phyloP scores from a whole-genome alignment of 2,329 filamentous ascomycete species.

The Pseudogymnoascus sp. region DNA sequence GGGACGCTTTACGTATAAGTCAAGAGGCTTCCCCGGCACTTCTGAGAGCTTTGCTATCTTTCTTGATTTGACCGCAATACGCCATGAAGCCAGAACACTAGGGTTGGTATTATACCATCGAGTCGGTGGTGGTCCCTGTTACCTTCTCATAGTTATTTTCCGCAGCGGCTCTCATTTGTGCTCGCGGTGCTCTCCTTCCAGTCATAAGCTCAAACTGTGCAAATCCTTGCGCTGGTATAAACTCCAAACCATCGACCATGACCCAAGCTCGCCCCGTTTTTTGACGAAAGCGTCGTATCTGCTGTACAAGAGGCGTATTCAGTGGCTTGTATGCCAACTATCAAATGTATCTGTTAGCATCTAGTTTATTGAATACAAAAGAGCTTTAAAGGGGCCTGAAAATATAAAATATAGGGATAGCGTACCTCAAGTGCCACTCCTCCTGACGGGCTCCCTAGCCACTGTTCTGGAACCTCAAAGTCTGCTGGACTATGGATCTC shows the following conservation, averaged over 20 bases:
- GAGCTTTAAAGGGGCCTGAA: neutral
- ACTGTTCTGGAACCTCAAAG: slow-evolving; percentile 59
- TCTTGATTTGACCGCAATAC: slow-evolving; percentile 30
- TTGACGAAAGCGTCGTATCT: slow-evolving; percentile 42
- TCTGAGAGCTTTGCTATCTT: slow-evolving; percentile 54
- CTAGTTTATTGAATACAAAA: neutral
- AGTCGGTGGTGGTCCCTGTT: neutral
- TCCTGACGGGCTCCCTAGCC: slow-evolving; percentile 64
- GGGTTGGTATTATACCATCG: neutral
- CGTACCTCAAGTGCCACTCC: slow-evolving; percentile 60
- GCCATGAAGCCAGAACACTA: neutral
- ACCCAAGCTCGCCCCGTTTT: slow-evolving; percentile 57
- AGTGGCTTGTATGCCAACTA: slow-evolving; percentile 62
- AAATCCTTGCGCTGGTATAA: slow-evolving; percentile 70
- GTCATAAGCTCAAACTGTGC: slow-evolving; percentile 78
- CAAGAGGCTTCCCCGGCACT: slow-evolving; percentile 30
- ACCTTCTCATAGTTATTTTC: slow-evolving; percentile 8
- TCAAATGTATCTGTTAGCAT: neutral
- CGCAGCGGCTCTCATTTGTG: slow-evolving; percentile 49
- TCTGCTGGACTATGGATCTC: slow-evolving; percentile 56
- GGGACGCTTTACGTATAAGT: slow-evolving; percentile 18
- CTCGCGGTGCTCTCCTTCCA: slow-evolving; percentile 59
- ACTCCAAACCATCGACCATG: slow-evolving; percentile 64
- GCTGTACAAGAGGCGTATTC: slow-evolving; percentile 60
- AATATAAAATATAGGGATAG: neutral